Evolutionary conservation across 75 land plant species (phyloP), one percentile per base, ranked within the genome.

Genomic region (Ceratopteris richardii): DNA sequence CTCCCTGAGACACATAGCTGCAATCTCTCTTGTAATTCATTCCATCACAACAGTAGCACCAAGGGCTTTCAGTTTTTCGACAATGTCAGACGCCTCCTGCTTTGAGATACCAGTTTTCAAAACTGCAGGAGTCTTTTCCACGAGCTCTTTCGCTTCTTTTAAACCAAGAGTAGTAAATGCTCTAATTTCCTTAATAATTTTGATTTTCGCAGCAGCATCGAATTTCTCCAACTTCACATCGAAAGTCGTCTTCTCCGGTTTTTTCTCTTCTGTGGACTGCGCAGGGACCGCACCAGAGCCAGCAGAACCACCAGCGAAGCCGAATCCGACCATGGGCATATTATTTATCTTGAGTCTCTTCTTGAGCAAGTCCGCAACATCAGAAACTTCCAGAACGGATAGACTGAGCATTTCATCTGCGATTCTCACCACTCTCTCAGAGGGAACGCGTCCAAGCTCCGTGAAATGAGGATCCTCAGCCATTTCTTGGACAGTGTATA

Each of bases 21-120:
- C n/a, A n/a, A n/a, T n/a, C n/a, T n/a, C n/a, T n/a, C n/a, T n/a
- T n/a, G n/a, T n/a, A n/a, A n/a, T n/a, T 33, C 37, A 87, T 28
- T 84, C 92, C 92, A 87, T 87, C 1, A 78, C 80, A 7, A 88
- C 92, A 50, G 73, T 74, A 36, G 88, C 92, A 21, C 92, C 88
- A 26, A 71, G 84, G 58, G 75, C 84, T 44, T 83, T 87, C 25
- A 87, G 71, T 66, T 87, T 87, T 60, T 81, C 83, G 13, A 87
- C 72, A 9, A 87, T 84, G 22, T 44, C 72, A 33, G 21, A 58
- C 16, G 88, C 92, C 64, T 73, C 84, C 60, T 87, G 84, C 44
- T 84, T 87, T 14, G 82, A 75, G 6, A 84, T 68, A 25, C 87
- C 80, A 58, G 81, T 78, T 55, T 84, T 84, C 52, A 87, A 48